Conservation (phyloP, 148 eudicot genomes). For the Rhododendron ovatum region DNA sequence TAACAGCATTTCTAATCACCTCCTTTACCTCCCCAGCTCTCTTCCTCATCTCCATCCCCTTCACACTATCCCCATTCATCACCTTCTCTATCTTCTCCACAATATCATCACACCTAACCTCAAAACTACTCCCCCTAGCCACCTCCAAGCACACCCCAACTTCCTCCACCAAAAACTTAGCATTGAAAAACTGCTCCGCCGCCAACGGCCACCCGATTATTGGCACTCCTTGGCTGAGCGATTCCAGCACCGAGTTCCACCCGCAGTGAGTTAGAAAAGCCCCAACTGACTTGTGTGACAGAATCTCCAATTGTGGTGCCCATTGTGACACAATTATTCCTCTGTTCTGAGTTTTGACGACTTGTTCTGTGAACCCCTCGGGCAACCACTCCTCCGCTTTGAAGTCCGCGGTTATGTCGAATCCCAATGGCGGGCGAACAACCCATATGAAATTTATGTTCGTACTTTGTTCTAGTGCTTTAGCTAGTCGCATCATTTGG, state of each 20-base stretch:
- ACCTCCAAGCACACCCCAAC: conserved; percentile 53
- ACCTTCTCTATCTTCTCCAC: conserved; percentile 38
- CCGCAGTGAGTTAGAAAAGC: conserved; percentile 60
- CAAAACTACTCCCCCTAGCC: conserved; percentile 41
- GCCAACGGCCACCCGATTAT: conserved; percentile 62
- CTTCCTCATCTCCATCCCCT: conserved; percentile 28
- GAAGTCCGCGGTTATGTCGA: conserved; percentile 23
- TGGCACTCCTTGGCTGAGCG: conserved; percentile 44
- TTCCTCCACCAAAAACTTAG: conserved; percentile 44
- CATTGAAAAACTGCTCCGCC: conserved; percentile 56
- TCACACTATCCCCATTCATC: conserved; percentile 29
- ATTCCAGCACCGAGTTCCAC: conserved; percentile 62
- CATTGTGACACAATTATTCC: conserved; percentile 44
- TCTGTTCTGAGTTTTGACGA: conserved; percentile 14
- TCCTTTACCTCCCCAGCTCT: conserved; percentile 28
- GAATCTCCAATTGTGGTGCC: conserved; percentile 61
- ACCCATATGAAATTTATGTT: conserved; percentile 55
- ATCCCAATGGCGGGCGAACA: conserved; percentile 52
- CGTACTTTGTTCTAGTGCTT: conserved; percentile 30
- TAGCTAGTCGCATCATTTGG: conserved; percentile 51
- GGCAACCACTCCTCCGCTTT: conserved; percentile 46
- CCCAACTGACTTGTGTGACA: conserved; percentile 37
- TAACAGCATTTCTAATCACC: conserved; percentile 30
- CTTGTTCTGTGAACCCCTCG: conserved; percentile 25
- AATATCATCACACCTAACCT: conserved; percentile 29